A percentile compares a stretch with the other conserved stretches of the same genome.
Evolutionary conservation across 805 yeast genomes (phyloP).

Genomic region (Ogataea corticis): DNA sequence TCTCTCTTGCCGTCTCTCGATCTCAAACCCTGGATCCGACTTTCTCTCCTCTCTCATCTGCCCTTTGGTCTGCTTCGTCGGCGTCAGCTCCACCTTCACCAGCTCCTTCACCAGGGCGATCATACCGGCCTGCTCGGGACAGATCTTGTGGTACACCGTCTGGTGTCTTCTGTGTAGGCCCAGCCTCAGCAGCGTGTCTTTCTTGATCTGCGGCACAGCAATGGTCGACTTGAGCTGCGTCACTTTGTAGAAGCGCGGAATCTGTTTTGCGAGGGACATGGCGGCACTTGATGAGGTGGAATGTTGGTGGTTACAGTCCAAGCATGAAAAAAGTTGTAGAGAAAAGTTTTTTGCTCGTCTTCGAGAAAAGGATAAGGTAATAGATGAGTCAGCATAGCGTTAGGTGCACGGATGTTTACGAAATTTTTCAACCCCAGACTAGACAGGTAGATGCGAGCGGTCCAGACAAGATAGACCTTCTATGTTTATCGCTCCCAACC

Average conservation of each 20-base stretch:
- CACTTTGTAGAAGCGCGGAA: conserved; percentile 54
- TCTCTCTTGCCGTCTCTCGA: conserved; percentile 36
- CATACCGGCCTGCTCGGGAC: conserved; percentile 83
- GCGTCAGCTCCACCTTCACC: conserved; percentile 76
- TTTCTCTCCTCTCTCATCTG: conserved; percentile 59
- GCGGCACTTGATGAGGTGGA: too few species aligned
- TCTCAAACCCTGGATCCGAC: conserved; percentile 62
- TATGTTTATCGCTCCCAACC: too few species aligned
- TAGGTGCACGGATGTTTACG: too few species aligned
- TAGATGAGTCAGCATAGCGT: too few species aligned
- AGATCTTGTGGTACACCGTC: conserved; percentile 67
- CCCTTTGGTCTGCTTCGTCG: conserved; percentile 47
- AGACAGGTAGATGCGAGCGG: too few species aligned
- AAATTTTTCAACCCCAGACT: too few species aligned
- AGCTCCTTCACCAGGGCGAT: conserved; percentile 82
- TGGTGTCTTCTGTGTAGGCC: conserved; percentile 79
- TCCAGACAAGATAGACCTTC: too few species aligned
- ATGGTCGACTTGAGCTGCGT: conserved; percentile 81
- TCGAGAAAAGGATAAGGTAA: too few species aligned
- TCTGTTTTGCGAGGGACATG: conserved; percentile 18
- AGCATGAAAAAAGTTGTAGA: too few species aligned
- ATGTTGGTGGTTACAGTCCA: too few species aligned
- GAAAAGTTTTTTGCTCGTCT: too few species aligned
- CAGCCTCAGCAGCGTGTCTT: conserved; percentile 64
- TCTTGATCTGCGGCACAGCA: conserved; percentile 72